Evolutionary conservation across 1,284 basidiomycete species (phyloP).

Genomic region (Stygiomarasmius scandens): DNA sequence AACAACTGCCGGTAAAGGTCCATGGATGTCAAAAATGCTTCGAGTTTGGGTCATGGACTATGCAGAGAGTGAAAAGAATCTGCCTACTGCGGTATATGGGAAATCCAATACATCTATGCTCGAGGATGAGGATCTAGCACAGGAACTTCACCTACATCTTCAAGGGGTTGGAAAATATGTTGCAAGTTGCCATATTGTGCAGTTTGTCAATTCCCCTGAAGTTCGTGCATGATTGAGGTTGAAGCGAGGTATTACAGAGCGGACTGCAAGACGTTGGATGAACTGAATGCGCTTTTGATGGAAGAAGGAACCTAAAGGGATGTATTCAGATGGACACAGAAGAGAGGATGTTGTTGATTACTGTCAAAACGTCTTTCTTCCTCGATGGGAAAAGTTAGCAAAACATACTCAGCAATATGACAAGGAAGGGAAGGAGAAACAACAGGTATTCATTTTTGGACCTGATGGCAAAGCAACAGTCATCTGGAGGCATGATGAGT

Average conservation of each 20-base stretch:
- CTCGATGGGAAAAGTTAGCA: constrained; percentile 12
- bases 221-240: constrained; percentile 15
- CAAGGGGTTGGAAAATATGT: constrained; percentile 28
- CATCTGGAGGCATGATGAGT: constrained; percentile 31
- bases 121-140: constrained; percentile 31
- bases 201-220: constrained; percentile 24
- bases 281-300: constrained; percentile 27
- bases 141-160: constrained; percentile 30
- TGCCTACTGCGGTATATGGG: constrained; percentile 21
- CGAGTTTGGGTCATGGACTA: constrained; percentile 9
- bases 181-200: constrained; percentile 26
- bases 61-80: constrained; percentile 3
- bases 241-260: constrained; percentile 23
- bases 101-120: constrained; percentile 22
- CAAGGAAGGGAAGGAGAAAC: constrained; percentile 22
- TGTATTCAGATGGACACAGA: constrained; percentile 31
- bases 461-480: constrained; percentile 2
- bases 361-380: constrained; percentile 11
- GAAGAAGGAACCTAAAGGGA: constrained; percentile 21
- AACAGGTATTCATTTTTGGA: constrained; percentile 12
- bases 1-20: no score
- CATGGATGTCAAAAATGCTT: no score
- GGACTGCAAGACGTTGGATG: constrained; percentile 29
- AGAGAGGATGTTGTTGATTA: constrained; percentile 23
- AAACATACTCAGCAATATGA: no score